These are phyloP conservation scores for Schrenkiella parvula DNA, from an alignment of 345 rosid species.

Conservation along the genomic window DNA sequence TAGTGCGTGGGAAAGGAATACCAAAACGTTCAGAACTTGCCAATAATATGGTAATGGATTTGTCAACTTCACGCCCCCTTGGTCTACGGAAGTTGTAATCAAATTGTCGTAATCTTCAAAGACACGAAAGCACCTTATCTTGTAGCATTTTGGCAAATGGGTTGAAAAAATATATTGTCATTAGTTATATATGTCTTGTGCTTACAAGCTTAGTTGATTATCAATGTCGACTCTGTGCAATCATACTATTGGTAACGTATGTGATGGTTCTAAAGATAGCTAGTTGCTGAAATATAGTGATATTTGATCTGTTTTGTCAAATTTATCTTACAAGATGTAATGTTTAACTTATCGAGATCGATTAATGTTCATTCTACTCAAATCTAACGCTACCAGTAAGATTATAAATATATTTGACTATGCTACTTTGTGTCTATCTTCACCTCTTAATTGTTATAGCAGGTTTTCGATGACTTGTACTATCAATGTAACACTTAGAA, in stretches of 20 bases:
- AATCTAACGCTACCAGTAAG: neutral
- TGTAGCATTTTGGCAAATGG: neutral
- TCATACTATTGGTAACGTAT: neutral
- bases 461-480: neutral
- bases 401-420: no score
- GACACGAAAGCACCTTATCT: constrained; percentile 4
- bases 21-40: neutral
- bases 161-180: neutral
- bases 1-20: neutral
- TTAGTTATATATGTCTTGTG: neutral
- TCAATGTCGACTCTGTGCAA: neutral
- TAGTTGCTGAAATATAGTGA: neutral
- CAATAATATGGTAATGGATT: neutral
- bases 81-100: neutral
- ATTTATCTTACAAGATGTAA: neutral
- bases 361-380: no score
- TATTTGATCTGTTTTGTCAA: neutral
- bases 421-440: neutral
- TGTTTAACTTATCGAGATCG: no score
- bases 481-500: neutral
- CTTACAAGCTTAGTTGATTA: neutral
- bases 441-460: neutral
- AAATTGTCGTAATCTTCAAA: neutral
- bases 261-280: neutral
- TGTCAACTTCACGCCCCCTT: neutral